phyloP scores from a whole-genome alignment of 805 yeast genomes.

The Wickerhamomyces alni region DNA sequence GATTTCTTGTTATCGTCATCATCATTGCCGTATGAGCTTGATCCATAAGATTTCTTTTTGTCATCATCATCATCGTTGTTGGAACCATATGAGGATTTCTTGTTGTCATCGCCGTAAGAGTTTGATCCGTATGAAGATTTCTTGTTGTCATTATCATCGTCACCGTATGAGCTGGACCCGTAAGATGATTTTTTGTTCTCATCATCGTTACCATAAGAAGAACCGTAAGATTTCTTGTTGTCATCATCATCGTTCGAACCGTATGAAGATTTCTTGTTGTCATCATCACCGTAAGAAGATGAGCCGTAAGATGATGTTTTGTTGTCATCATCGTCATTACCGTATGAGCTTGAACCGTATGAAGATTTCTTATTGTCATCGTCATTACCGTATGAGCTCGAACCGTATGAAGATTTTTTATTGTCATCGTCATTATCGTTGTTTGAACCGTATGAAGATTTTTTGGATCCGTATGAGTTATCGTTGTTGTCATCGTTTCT shows the following conservation, averaged over 20 bases:
- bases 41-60: no score
- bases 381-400: constrained; percentile 4
- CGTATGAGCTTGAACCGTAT: constrained; percentile 18
- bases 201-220: constrained; percentile 17
- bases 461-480: constrained; percentile 24
- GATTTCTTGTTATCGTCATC: constrained; percentile 13
- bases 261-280: constrained; percentile 11
- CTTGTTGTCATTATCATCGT: constrained; percentile 4
- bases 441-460: constrained; percentile 15
- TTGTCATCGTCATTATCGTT: constrained; percentile 5
- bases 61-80: neutral
- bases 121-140: constrained; percentile 15
- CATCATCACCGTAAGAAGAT: constrained; percentile 8
- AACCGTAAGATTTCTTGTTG: constrained; percentile 7
- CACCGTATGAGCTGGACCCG: constrained; percentile 2
- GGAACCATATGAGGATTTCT: constrained; percentile 19
- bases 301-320: constrained; percentile 14
- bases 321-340: constrained; percentile 6
- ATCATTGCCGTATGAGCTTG: constrained; percentile 8
- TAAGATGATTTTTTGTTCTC: constrained; percentile 2
- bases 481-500: constrained; percentile 10
- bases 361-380: constrained; percentile 2
- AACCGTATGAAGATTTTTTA: neutral
- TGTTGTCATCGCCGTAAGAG: constrained; percentile 12
- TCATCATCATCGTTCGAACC: constrained; percentile 21